Evolutionary conservation across 2,329 filamentous ascomycete genomes (phyloP).

Genomic region (Stylonectria norvegica): DNA sequence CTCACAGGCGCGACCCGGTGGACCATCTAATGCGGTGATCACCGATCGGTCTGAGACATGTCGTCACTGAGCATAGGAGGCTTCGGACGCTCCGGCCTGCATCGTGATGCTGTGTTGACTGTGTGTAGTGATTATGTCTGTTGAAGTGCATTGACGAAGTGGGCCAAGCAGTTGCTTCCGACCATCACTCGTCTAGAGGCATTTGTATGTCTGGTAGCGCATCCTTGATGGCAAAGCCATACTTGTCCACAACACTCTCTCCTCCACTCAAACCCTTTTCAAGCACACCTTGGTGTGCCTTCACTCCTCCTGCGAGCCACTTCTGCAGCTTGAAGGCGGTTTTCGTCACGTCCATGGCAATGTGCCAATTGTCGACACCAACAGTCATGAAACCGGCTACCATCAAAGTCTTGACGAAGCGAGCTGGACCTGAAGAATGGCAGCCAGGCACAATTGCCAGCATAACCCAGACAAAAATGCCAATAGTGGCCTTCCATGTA

Average conservation of each 20-base stretch:
- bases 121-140: background rate
- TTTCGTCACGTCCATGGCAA: conserved; percentile 36
- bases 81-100: conserved; percentile 2
- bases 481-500: conserved; percentile 45
- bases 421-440: conserved; percentile 37
- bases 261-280: conserved; percentile 24
- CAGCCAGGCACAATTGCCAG: conserved; percentile 41
- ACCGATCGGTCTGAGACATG: conserved; percentile 18
- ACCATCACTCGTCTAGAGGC: conserved; percentile 2
- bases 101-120: background rate
- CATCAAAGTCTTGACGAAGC: conserved; percentile 46
- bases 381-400: conserved; percentile 43
- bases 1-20: conserved; percentile 9
- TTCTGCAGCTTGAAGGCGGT: conserved; percentile 38
- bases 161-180: background rate
- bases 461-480: conserved; percentile 49
- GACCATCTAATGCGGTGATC: conserved; percentile 5
- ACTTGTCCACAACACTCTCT: conserved; percentile 24
- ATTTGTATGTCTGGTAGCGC: conserved; percentile 18
- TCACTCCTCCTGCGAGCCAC: conserved; percentile 37
- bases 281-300: conserved; percentile 2
- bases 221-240: conserved; percentile 22
- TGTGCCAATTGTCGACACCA: conserved; percentile 48
- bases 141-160: too few species aligned
- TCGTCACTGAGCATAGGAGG: conserved; percentile 15